A percentile compares a stretch with the other conserved stretches of the same genome.
Conservation (phyloP, 805 yeast genomes). For the Candida ficus region DNA sequence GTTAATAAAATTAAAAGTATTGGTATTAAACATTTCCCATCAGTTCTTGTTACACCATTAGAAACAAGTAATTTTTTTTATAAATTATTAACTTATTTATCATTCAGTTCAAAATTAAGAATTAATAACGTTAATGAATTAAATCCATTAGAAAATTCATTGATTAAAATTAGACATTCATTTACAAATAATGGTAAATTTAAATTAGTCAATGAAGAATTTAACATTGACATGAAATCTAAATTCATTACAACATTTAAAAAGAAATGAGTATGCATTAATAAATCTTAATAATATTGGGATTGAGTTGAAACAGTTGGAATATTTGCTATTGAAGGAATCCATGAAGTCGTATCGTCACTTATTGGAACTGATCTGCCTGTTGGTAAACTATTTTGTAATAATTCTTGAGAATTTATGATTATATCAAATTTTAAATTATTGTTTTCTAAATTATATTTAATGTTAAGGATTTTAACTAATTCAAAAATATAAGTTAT, state of each 20-base stretch:
- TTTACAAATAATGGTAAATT: conserved; percentile 43
- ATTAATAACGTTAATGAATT: conserved; percentile 19
- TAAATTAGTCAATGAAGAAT: conserved; percentile 40
- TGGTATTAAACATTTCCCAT: conserved; percentile 25
- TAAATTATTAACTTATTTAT: conserved; percentile 19
- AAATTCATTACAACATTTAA: conserved; percentile 35
- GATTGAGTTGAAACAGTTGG: background rate
- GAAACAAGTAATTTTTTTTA: conserved; percentile 10
- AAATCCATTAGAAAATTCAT: conserved; percentile 19
- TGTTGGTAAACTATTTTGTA: conserved; percentile 17
- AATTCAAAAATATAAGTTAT: conserved; percentile 36
- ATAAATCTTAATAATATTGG: background rate
- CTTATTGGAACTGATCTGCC: conserved; percentile 22
- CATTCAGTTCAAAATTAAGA: conserved; percentile 22
- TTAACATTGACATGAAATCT: conserved; percentile 38
- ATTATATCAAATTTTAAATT: conserved; percentile 21
- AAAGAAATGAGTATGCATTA: background rate
- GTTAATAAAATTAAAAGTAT: conserved; percentile 21
- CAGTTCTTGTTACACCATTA: conserved; percentile 30
- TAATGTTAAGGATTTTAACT: conserved; percentile 34
- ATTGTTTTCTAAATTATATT: conserved; percentile 38
- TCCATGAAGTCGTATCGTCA: conserved; percentile 15
- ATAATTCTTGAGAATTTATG: conserved; percentile 10
- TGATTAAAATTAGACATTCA: conserved; percentile 25
- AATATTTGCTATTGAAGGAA: conserved; percentile 7